phyloP scores from a whole-genome alignment of 202 grass and related monocot genomes.

The Panicum hallii region DNA sequence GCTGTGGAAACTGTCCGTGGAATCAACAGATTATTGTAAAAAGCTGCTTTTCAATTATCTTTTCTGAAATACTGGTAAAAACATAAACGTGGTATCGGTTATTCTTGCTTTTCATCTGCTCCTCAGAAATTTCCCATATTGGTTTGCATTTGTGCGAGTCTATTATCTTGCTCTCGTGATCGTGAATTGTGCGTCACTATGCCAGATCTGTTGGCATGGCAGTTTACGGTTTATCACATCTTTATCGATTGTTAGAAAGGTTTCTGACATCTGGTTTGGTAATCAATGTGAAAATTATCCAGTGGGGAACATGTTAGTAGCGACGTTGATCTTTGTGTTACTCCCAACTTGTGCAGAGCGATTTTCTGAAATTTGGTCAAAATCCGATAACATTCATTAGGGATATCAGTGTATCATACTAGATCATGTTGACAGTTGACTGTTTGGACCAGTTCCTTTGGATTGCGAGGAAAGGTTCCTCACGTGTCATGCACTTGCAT shows the following conservation, averaged over 20 bases:
- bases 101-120: background rate
- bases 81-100: background rate
- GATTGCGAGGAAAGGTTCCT: background rate
- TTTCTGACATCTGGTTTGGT: background rate
- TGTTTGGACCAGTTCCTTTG: background rate
- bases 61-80: constrained; percentile 9
- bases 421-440: background rate
- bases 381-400: background rate
- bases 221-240: constrained; percentile 14
- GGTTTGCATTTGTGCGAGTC: background rate
- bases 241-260: background rate
- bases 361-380: background rate
- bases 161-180: background rate
- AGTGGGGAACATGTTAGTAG: background rate
- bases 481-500: too few species aligned
- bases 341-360: background rate
- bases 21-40: constrained; percentile 19
- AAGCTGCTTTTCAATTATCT: constrained; percentile 17
- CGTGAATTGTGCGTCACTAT: background rate
- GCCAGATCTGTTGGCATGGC: background rate
- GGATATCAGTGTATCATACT: background rate
- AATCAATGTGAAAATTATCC: background rate
- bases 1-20: constrained; percentile 23
- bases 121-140: background rate
- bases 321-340: background rate